phyloP scores from a whole-genome alignment of 1,284 basidiomycete species.

The Rhodotorula sp. region DNA sequence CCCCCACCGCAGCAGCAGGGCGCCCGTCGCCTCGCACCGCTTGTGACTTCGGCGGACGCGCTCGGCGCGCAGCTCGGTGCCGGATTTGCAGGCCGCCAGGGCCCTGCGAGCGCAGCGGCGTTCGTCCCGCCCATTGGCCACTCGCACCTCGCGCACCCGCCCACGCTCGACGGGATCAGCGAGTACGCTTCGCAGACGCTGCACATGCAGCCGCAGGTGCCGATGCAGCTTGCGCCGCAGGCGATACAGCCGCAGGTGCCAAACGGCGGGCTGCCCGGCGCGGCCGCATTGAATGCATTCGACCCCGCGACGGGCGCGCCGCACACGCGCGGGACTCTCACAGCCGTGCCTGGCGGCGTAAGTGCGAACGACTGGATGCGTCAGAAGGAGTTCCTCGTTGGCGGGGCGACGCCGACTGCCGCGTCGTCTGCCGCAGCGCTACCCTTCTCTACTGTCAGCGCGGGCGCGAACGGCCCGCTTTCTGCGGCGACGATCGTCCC shows the following conservation, averaged over 20 bases:
- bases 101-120: constrained; percentile 58
- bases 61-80: constrained; percentile 4
- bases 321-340: constrained; percentile 7
- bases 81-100: constrained; percentile 29
- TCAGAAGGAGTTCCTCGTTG: constrained; percentile 37
- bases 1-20: neutral
- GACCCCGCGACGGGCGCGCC: neutral
- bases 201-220: neutral
- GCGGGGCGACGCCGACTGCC: constrained; percentile 2
- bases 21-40: constrained; percentile 32
- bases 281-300: neutral
- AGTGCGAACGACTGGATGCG: constrained; percentile 28
- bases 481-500: neutral
- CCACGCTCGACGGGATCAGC: constrained; percentile 17
- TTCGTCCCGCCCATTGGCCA: constrained; percentile 60
- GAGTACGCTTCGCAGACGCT: constrained; percentile 6
- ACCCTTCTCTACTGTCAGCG: neutral
- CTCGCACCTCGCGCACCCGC: constrained; percentile 45
- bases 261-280: no score
- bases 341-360: constrained; percentile 26
- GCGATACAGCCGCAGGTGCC: neutral
- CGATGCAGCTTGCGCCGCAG: constrained; percentile 2
- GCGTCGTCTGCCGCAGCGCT: neutral
- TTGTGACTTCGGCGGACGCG: constrained; percentile 32
- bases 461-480: neutral